Evolutionary conservation across 139 green algal species (phyloP).

Genomic region (Chlorella sp.): DNA sequence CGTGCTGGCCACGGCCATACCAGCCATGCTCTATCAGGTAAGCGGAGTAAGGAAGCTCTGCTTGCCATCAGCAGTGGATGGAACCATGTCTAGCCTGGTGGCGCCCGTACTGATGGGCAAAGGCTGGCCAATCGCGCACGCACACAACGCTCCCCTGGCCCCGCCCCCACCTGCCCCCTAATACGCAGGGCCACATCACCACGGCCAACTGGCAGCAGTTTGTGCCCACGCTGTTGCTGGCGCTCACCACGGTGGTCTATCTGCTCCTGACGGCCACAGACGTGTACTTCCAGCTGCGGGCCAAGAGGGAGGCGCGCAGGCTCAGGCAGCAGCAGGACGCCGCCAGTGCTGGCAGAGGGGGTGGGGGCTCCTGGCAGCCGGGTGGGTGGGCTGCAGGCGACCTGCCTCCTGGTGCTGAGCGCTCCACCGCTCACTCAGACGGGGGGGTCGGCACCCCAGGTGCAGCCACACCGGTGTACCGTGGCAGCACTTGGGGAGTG

Average conservation of each 20-base stretch:
- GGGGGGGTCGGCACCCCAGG: too few relatives aligned
- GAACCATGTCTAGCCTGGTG: too few relatives aligned
- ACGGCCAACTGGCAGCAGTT: constrained; percentile 2
- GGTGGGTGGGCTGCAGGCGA: background rate
- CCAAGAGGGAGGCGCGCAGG: background rate
- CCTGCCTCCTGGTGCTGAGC: too few relatives aligned
- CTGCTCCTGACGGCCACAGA: background rate
- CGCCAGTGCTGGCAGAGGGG: background rate
- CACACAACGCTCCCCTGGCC: too few relatives aligned
- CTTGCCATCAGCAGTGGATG: too few relatives aligned
- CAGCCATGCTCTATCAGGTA: background rate
- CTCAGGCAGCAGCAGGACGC: background rate
- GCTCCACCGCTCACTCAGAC: too few relatives aligned
- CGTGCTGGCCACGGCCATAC: background rate
- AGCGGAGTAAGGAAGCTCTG: too few relatives aligned
- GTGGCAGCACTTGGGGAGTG: too few relatives aligned
- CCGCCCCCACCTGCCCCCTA: too few relatives aligned
- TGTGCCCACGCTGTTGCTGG: constrained; percentile 1
- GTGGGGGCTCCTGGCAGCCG: background rate
- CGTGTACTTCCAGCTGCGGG: background rate
- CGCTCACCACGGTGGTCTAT: constrained; percentile 1
- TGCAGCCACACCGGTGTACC: too few relatives aligned
- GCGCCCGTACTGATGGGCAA: too few relatives aligned
- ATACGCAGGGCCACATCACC: constrained; percentile 1
- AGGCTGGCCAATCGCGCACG: too few relatives aligned